These are phyloP conservation scores for Rhizophagus prolifer DNA, from an alignment of 192 early-diverging fungal genomes.

Conservation along the genomic window DNA sequence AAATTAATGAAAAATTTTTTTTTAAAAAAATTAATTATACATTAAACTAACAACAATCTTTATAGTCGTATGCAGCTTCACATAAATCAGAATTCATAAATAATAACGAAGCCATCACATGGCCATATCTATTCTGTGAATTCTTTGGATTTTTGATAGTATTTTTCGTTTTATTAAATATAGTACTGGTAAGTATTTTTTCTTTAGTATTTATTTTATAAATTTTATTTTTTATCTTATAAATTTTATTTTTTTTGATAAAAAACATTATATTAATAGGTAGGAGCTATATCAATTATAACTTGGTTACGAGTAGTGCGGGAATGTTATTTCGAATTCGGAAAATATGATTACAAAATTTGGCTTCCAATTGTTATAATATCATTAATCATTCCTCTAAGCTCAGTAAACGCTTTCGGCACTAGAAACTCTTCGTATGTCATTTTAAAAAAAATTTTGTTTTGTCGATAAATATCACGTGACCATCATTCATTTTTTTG, in stretches of 20 bases:
- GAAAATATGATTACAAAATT: slow-evolving; percentile 9
- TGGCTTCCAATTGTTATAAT: neutral
- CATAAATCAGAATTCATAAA: too few species aligned
- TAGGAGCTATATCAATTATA: neutral
- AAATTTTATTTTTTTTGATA: too few species aligned
- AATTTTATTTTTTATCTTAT: too few species aligned
- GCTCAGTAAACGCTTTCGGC: too few species aligned
- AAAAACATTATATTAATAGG: too few species aligned
- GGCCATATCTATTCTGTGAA: neutral
- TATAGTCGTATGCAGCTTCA: too few species aligned
- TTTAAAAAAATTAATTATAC: too few species aligned
- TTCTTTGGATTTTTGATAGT: neutral
- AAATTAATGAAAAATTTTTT: too few species aligned
- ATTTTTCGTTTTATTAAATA: neutral
- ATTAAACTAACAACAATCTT: too few species aligned
- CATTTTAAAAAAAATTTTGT: neutral
- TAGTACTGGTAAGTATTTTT: neutral
- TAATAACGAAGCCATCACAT: neutral
- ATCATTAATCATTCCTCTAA: neutral
- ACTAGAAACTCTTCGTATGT: neutral
- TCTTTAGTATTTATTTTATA: too few species aligned
- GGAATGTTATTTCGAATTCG: neutral
- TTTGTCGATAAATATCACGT: too few species aligned
- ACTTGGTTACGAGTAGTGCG: slow-evolving; percentile 1
- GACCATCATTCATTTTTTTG: too few species aligned